These are phyloP conservation scores for Phylloporus gajari DNA, from an alignment of 1,284 basidiomycete genomes.

Conservation along the genomic window DNA sequence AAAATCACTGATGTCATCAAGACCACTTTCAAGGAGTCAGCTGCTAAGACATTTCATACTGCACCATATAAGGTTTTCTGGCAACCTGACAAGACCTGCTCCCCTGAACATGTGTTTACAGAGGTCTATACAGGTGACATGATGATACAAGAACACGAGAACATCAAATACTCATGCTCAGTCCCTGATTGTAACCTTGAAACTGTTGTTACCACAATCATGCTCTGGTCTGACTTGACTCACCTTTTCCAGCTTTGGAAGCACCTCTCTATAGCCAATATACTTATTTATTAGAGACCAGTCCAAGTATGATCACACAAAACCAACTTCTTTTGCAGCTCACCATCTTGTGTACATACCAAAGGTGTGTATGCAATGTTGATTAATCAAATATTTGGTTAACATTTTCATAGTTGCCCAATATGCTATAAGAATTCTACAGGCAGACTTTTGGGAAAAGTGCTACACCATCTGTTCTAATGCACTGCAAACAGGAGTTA, in stretches of 20 bases:
- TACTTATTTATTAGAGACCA: conserved; percentile 49
- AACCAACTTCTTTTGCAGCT: conserved; percentile 32
- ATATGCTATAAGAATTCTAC: conserved; percentile 33
- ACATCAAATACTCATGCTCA: conserved; percentile 22
- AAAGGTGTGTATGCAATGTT: conserved; percentile 22
- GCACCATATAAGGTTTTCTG: conserved; percentile 38
- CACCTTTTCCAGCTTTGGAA: conserved; percentile 47
- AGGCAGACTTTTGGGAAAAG: conserved; percentile 19
- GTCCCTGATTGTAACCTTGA: conserved; percentile 33
- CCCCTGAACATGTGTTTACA: conserved; percentile 33
- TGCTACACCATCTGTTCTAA: conserved; percentile 30
- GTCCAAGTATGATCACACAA: conserved; percentile 42
- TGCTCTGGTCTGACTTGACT: conserved; percentile 48
- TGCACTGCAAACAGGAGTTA: conserved; percentile 43
- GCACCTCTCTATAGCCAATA: conserved; percentile 46
- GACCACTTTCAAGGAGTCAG: conserved; percentile 17
- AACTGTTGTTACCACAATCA: conserved; percentile 37
- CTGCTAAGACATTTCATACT: conserved; percentile 29
- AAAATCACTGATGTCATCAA: conserved; percentile 27
- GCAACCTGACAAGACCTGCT: conserved; percentile 10
- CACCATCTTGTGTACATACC: conserved; percentile 49
- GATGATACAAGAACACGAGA: conserved; percentile 41
- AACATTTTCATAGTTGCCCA: neutral
- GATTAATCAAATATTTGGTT: neutral
- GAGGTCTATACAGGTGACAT: conserved; percentile 48